Evolutionary conservation across 345 rosid species (phyloP).

Genomic region (Geranium rotundifolium): DNA sequence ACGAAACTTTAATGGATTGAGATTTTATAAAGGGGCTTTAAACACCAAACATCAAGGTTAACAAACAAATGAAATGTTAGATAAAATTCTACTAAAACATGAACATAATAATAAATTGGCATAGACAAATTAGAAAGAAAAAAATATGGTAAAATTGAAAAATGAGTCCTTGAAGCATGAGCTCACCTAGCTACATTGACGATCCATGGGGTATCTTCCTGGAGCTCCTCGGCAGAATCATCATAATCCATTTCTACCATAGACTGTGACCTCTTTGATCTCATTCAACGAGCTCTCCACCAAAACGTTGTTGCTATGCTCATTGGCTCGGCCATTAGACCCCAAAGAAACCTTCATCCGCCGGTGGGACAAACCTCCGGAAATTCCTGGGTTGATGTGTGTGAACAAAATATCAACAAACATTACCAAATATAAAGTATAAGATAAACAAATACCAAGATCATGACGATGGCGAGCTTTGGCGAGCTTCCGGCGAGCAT

Average conservation of each 20-base stretch:
- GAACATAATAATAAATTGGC: no score
- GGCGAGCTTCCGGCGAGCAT: no score
- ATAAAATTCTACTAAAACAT: no score
- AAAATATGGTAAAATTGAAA: not conserved
- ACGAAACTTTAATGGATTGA: no score
- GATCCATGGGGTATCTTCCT: constrained; percentile 67
- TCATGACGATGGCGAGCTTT: no score
- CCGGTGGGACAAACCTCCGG: constrained; percentile 30
- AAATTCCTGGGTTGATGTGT: constrained; percentile 38
- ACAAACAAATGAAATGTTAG: no score
- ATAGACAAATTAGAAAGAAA: not conserved
- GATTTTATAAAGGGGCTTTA: no score
- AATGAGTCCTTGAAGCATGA: not conserved
- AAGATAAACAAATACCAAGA: no score
- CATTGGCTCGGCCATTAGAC: constrained; percentile 21
- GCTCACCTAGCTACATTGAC: constrained; percentile 57
- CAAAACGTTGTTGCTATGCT: constrained; percentile 30
- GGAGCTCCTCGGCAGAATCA: constrained; percentile 52
- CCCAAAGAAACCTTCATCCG: constrained; percentile 27
- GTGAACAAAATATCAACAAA: constrained; percentile 1
- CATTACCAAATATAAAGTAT: no score
- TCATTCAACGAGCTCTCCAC: constrained; percentile 31
- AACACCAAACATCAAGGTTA: no score
- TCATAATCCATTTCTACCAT: constrained; percentile 32
- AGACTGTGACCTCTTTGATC: constrained; percentile 20